These are phyloP conservation scores for Silybum marianum DNA, from an alignment of 129 eudicot species.

Conservation along the genomic window DNA sequence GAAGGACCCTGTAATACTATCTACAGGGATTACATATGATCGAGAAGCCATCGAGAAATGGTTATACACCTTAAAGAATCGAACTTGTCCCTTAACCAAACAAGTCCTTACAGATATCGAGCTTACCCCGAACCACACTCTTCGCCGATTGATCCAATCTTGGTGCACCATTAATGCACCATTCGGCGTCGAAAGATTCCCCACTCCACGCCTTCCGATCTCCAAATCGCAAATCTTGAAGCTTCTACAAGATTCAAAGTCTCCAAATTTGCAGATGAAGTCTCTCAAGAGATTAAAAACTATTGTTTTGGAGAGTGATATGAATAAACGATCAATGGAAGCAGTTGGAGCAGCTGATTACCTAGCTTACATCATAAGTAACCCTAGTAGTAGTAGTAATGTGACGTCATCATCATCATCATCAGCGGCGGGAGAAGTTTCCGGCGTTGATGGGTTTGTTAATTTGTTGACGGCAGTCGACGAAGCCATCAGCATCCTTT, in stretches of 20 bases:
- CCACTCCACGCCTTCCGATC: constrained; percentile 59
- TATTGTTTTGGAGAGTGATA: constrained; percentile 42
- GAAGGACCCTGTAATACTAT: constrained; percentile 69
- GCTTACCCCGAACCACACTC: constrained; percentile 64
- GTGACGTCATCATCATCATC: neutral
- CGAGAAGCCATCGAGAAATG: constrained; percentile 70
- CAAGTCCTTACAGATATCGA: constrained; percentile 45
- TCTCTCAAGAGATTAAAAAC: constrained; percentile 44
- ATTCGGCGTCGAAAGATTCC: constrained; percentile 57
- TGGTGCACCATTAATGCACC: constrained; percentile 72
- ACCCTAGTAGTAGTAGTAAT: neutral
- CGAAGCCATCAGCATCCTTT: constrained; percentile 54
- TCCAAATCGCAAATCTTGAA: constrained; percentile 49
- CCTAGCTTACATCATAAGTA: constrained; percentile 34
- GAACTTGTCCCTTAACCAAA: constrained; percentile 60
- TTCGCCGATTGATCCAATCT: constrained; percentile 59
- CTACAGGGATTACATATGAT: constrained; percentile 76
- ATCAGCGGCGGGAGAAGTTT: neutral
- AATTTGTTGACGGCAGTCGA: constrained; percentile 7
- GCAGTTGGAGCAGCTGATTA: constrained; percentile 50
- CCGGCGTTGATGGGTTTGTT: constrained; percentile 17
- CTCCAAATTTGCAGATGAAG: constrained; percentile 39
- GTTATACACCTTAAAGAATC: constrained; percentile 42
- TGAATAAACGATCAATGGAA: constrained; percentile 59
- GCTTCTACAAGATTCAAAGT: constrained; percentile 48